These are phyloP conservation scores for Amphirosellinia nigrospora DNA, from an alignment of 495 filamentous ascomycete genomes.

Conservation along the genomic window DNA sequence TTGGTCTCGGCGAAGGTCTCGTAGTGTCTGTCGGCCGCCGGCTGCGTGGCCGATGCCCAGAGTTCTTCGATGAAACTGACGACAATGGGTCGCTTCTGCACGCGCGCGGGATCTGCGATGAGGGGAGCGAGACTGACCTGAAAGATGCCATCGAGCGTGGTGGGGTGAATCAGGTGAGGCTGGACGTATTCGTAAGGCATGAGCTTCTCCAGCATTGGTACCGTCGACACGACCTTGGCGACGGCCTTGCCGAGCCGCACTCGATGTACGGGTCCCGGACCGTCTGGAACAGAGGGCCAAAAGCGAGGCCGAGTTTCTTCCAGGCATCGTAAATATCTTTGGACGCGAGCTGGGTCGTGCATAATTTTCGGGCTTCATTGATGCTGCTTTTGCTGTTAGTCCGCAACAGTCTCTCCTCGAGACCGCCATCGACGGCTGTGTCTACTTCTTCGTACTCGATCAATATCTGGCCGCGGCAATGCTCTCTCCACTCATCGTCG, in stretches of 20 bases:
- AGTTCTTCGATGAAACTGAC: conserved; percentile 5
- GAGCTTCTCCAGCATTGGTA: conserved; percentile 31
- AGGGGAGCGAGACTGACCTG: conserved; percentile 25
- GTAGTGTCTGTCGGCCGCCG: conserved; percentile 2
- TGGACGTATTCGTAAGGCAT: conserved; percentile 44
- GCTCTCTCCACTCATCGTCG: neutral
- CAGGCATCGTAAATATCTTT: neutral
- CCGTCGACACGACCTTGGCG: neutral
- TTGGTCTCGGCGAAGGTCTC: conserved; percentile 8
- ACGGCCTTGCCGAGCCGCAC: neutral
- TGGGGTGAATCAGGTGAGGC: conserved; percentile 46
- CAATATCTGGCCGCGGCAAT: neutral
- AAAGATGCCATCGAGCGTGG: conserved; percentile 32
- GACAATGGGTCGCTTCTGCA: conserved; percentile 7
- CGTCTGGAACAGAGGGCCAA: neutral
- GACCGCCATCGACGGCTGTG: conserved; percentile 16
- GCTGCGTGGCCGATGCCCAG: conserved; percentile 1
- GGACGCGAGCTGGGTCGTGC: neutral
- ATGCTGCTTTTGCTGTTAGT: neutral
- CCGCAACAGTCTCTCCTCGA: neutral
- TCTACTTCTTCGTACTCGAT: conserved; percentile 2
- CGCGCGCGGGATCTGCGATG: neutral
- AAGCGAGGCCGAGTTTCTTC: neutral
- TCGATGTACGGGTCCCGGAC: neutral
- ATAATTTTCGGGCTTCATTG: neutral